Evolutionary conservation across 1,284 basidiomycete species (phyloP), one percentile per base, ranked within the genome.

Genomic region (Ustilago xerochloae): DNA sequence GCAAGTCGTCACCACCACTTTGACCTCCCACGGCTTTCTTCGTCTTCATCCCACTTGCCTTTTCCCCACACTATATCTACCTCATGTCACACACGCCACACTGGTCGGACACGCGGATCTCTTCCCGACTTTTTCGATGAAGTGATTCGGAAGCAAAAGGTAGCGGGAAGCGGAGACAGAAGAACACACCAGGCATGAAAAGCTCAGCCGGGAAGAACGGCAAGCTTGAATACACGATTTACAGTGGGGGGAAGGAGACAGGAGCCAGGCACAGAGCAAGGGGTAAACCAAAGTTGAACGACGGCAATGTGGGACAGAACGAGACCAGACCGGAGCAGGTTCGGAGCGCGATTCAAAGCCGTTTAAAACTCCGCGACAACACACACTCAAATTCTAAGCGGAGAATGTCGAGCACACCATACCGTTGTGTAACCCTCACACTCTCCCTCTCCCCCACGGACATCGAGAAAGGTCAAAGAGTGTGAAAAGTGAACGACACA

Each of bases 261-360:
- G n/a, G n/a, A n/a, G n/a, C n/a, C 35, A 39, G 41, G 22, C 22
- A 43, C 41, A 0, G 41, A 38, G 35, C 16, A 36, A 43, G 26
- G 41, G 52, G n/a, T 32, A 39, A 33, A 22, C 51, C 51, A 32
- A 43, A 39, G 2, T 15, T 4, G n/a, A n/a, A 9, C 38, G 38
- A 39, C 26, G 41, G 41, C 41, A 43, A 43, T 43, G 41, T 43
- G 41, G 41, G 20, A 45, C 30, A 24, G 48, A 46, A 38, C 48
- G 57, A 51, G 41, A 43, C 22, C 43, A 49, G 57, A 59, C 22
- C 43, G 57, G 57, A 59, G 39, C 57, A 51, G 48, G 16, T 51
- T 59, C 57, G 57, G 57, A 45, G 35, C 15, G 32, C 9, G 10
- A n/a, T 43, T 26, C 41, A 46, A 18, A n/a, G 45, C 43, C 53